Conservation (phyloP, 257 asterid genomes). For the Solanum corneliomulleri region DNA sequence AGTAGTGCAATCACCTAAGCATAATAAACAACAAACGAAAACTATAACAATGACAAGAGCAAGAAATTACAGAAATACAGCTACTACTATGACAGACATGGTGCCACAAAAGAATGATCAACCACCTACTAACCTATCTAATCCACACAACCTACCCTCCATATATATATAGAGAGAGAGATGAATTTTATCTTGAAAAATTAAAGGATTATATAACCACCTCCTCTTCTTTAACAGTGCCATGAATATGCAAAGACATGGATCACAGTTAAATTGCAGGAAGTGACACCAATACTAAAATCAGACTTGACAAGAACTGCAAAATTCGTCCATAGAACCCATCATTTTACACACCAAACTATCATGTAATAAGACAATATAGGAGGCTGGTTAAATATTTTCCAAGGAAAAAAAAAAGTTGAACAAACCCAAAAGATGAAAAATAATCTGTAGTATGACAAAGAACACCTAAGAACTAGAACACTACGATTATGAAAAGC, state of each 20-base stretch:
- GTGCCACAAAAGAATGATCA: background rate
- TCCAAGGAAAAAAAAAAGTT: background rate
- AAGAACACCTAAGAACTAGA: background rate
- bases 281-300: background rate
- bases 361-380: background rate
- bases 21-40: background rate
- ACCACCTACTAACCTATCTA: background rate
- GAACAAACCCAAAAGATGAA: background rate
- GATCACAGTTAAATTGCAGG: background rate
- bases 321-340: background rate
- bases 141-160: too few relatives aligned
- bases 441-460: background rate
- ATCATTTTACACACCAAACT: background rate
- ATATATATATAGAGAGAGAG: too few relatives aligned
- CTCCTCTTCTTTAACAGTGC: background rate
- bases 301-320: background rate
- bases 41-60: background rate
- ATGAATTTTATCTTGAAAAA: too few relatives aligned
- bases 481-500: background rate
- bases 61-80: background rate
- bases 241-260: background rate
- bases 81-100: too few relatives aligned
- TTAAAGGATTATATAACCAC: too few relatives aligned
- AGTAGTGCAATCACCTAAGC: background rate
- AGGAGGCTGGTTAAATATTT: background rate